phyloP scores from a whole-genome alignment of 768 basidiomycete genomes.

The Dentipellis sp. region DNA sequence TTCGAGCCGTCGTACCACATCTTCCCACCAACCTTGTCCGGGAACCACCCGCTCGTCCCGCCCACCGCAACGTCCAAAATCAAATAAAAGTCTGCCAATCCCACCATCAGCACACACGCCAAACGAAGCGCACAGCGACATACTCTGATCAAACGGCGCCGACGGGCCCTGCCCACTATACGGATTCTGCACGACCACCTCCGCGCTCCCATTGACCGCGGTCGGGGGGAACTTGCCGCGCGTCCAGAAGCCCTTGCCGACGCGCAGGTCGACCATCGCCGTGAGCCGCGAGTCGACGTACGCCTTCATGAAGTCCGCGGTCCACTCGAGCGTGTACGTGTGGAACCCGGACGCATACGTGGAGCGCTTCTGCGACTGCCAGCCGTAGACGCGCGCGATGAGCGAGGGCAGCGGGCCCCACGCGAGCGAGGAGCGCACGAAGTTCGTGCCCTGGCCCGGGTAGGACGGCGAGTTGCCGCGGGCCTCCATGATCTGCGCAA shows the following conservation, averaged over 20 bases:
- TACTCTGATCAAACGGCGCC: slow-evolving; percentile 49
- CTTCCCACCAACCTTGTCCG: slow-evolving; percentile 50
- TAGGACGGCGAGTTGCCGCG: slow-evolving; percentile 39
- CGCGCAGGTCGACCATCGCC: slow-evolving; percentile 41
- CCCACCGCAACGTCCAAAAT: slow-evolving; percentile 77
- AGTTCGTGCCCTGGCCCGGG: slow-evolving; percentile 34
- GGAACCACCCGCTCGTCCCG: slow-evolving; percentile 66
- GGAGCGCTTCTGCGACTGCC: slow-evolving; percentile 33
- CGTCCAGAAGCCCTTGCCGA: slow-evolving; percentile 42
- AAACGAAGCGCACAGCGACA: slow-evolving; percentile 13
- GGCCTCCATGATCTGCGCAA: slow-evolving; percentile 41
- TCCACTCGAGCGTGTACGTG: slow-evolving; percentile 54
- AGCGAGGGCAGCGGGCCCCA: slow-evolving; percentile 50
- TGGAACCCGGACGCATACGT: slow-evolving; percentile 42
- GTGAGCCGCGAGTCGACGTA: slow-evolving; percentile 44
- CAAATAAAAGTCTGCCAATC: slow-evolving; percentile 61
- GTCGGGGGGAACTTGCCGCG: slow-evolving; percentile 42
- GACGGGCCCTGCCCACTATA: slow-evolving; percentile 39
- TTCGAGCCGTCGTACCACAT: slow-evolving; percentile 56
- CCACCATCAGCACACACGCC: neutral
- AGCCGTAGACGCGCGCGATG: slow-evolving; percentile 33
- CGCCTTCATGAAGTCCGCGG: slow-evolving; percentile 41
- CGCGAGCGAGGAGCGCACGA: slow-evolving; percentile 48
- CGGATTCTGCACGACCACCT: slow-evolving; percentile 35
- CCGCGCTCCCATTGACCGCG: slow-evolving; percentile 32